Conservation (phyloP, 345 rosid genomes). For the Eucalyptus erythrocorys region DNA sequence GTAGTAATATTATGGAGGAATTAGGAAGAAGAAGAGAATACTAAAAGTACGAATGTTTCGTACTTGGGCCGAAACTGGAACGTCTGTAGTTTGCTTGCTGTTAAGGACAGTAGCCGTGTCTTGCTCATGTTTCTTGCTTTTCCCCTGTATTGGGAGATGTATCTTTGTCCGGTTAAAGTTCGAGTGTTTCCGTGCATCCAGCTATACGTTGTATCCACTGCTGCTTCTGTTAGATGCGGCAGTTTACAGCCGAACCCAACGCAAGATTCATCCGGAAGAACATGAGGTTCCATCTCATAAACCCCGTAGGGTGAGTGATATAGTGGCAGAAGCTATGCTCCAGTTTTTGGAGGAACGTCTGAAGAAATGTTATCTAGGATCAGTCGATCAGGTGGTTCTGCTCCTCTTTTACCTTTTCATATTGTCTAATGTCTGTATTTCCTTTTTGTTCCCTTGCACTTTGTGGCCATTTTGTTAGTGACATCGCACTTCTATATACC, state of each 20-base stretch:
- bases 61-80: not conserved
- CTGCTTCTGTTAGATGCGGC: constrained; percentile 77
- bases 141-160: not conserved
- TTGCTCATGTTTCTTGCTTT: not conserved
- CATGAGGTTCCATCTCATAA: not conserved
- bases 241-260: constrained; percentile 33
- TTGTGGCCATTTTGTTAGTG: not conserved
- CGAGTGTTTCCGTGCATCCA: constrained; percentile 5
- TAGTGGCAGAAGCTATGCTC: constrained; percentile 66
- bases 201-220: constrained; percentile 77
- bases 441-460: not conserved
- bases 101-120: not conserved
- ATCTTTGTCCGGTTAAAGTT: not conserved
- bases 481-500: not conserved
- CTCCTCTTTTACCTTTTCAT: not conserved
- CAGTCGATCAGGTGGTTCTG: constrained; percentile 58
- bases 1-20: not conserved
- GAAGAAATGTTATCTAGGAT: constrained; percentile 44
- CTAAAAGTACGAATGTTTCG: not conserved
- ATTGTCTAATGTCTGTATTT: not conserved
- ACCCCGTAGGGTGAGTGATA: constrained; percentile 50
- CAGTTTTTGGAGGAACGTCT: constrained; percentile 77
- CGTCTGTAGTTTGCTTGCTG: not conserved
- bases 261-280: constrained; percentile 8
- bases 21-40: not conserved